Evolutionary conservation across 305 asterid species (phyloP).

Genomic region (Fraxinus xanthoxyloides): DNA sequence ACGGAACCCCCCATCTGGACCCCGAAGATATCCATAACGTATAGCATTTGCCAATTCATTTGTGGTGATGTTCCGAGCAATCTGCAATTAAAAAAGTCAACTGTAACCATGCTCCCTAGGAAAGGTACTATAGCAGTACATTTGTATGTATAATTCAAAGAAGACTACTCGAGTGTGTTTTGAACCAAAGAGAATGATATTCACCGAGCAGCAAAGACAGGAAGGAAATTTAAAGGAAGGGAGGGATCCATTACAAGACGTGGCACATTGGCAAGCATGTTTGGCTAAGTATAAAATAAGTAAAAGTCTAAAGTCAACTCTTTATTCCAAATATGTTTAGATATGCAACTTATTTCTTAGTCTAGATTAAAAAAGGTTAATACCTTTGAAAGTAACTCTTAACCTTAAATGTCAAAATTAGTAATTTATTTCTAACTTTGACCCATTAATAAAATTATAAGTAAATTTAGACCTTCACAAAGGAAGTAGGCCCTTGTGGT

Average conservation of each 20-base stretch:
- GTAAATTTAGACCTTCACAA: no score
- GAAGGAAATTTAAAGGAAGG: neutral
- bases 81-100: conserved; percentile 38
- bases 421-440: neutral
- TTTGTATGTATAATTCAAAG: neutral
- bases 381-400: neutral
- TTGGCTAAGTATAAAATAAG: neutral
- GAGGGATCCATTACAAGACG: neutral
- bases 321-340: neutral
- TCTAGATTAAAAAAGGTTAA: neutral
- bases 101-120: neutral
- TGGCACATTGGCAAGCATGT: neutral
- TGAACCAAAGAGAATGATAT: neutral
- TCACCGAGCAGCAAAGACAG: neutral
- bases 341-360: neutral
- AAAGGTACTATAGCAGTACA: neutral
- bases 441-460: neutral
- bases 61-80: conserved; percentile 83
- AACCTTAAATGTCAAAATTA: neutral
- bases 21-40: conserved; percentile 88
- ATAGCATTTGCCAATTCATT: conserved; percentile 79
- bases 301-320: neutral
- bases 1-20: conserved; percentile 83
- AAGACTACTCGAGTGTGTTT: neutral
- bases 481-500: no score